Base-by-base conservation (phyloP, 805 yeast genomes). In the Cyberlindnera petersonii region DNA sequence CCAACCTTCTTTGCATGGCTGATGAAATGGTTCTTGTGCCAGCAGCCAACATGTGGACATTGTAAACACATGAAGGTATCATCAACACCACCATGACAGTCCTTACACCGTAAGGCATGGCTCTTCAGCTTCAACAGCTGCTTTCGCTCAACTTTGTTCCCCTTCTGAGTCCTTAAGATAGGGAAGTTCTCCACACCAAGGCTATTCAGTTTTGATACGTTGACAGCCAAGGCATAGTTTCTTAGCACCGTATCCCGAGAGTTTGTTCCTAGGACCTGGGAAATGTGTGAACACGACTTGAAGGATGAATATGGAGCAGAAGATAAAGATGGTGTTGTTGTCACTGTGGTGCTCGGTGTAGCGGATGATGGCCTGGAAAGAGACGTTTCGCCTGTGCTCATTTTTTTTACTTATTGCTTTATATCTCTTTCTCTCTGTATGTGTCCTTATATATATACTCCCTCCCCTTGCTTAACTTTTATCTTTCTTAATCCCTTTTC, bases 21-120 rank as follows among this genome's bases (percentile, higher is more conserved):
- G 20, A 60, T 52, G 30, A 74, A 73, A 54, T 75, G 81, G 5
- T 62, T 53, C 27, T 64, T 58, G 33, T 68, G 65, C 65, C 74
- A 70, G 55, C 94, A 85, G 2, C 91, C 91, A 39, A 81, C 76
- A 54, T 76, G 78, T 1, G 88, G 82, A 56, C 94, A 85, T 54
- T 83, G 89, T 27, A 85, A 58, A 58, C 95, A 85, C 69, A 83
- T 74, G 51, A 71, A 79, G 18, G 62, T 53, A n/a, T 43, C 52
- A 5, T 53, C 58, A 4, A 69, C 58, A 31, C 55, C 55, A 19
- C 64, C 50, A 9, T 60, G 52, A 50, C 86, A 79, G 24, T 68
- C 72, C 18, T 72, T 61, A 50, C 87, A 79, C 42, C 63, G 63
- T 20, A 78, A 54, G 3, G 76, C 68, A 28, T 59, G 62, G 3